Evolutionary conservation across 441 rosid species (phyloP), one percentile per base, ranked within the genome.

Genomic region (Geranium incanum): DNA sequence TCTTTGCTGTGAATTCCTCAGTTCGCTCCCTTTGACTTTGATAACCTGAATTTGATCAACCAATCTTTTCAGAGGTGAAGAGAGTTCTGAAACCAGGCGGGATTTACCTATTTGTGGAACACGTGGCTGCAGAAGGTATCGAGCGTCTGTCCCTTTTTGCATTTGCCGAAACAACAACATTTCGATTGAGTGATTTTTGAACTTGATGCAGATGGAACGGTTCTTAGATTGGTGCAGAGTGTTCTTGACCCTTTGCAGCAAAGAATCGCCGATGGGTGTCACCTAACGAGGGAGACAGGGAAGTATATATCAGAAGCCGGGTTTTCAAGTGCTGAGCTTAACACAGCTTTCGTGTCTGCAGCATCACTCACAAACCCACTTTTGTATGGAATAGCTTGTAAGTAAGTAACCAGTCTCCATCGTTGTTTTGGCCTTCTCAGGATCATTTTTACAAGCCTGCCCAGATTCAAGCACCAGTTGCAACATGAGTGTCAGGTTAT

Each of bases 81-180:
- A 83, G 97, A 79, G 86, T 90, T 80, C 82, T 95, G 45, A 95
- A 80, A 81, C 97, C 96, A 0, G 92, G 92, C 15, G 97, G 96
- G 73, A 55, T 75, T 66, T 95, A 86, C 78, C 4, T 92, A 48
- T 92, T 95, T 70, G 86, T 92, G 69, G 99, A 95, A 80, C 97
- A 95, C 76, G 92, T 90, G 70, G 94, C 97, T 55, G 97, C 97
- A 1, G 73, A 89, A 85, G 97, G 97, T 90, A 80, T 33, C 0
- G 50, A 36, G 16, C 74, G 60, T 1, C 67, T 43, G 0, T 55
- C 36, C 36, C 6, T 43, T 28, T 43, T 62, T 15, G 50, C 19
- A 43, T 50, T 37, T 37, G 15, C 63, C 9, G 50, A 39, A 5
- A 68, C 2, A 74, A 52, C 7, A 16, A 21, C 0, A 0, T 38